Conservation (phyloP, 192 early-diverging fungal species). For the Mortierella alpina region DNA sequence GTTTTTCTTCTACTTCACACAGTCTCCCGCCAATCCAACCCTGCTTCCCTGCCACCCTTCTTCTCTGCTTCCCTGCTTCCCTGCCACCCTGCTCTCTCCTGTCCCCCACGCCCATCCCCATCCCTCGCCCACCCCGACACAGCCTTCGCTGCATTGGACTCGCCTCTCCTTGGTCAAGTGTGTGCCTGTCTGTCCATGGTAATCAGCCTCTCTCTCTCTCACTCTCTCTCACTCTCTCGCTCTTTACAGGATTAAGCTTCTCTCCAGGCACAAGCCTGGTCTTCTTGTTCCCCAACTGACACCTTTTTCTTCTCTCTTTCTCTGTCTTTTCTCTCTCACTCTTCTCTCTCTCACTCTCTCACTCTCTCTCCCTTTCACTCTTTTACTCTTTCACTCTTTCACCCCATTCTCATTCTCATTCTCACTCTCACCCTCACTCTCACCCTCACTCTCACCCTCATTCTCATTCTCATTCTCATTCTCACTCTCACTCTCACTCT, state of each 20-base stretch:
- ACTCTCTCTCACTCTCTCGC: no score
- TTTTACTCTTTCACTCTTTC: no score
- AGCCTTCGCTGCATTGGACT: no score
- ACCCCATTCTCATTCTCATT: conserved; percentile 1
- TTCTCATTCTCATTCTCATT: not conserved
- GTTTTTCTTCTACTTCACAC: not conserved
- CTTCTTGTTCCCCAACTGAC: not conserved
- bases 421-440: not conserved
- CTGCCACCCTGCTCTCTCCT: no score
- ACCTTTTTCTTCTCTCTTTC: not conserved
- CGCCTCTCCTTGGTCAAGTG: no score
- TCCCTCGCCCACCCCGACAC: no score
- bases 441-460: not conserved
- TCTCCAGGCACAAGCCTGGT: no score
- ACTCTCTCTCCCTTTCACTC: not conserved
- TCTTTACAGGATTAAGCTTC: no score
- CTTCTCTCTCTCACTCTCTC: conserved; percentile 2
- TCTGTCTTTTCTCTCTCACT: not conserved
- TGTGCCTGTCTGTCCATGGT: no score
- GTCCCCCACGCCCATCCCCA: not conserved
- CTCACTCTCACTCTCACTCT: not conserved
- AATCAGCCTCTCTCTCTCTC: no score
- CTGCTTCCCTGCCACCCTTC: not conserved
- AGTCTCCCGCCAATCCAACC: no score
- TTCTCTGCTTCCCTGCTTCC: not conserved